Evolutionary conservation across 306 rosid genomes (phyloP).

Genomic region (Leucaena leucocephala): DNA sequence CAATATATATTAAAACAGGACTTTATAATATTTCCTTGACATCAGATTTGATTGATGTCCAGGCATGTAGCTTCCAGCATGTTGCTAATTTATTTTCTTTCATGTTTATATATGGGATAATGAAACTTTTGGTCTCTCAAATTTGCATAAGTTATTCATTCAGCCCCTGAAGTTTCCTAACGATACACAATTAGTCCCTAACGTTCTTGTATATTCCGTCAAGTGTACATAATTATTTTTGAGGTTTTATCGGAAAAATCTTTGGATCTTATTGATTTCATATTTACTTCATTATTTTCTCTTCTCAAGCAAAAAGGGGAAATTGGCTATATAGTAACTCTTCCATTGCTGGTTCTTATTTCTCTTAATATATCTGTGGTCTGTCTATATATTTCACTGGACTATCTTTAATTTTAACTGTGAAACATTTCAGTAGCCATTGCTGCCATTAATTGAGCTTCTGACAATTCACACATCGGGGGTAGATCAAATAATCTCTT

Average conservation of each 20-base stretch:
- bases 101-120: no score
- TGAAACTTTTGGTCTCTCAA: no score
- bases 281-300: conserved; percentile 4
- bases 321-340: background rate
- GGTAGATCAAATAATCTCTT: background rate
- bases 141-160: no score
- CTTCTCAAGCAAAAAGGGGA: background rate
- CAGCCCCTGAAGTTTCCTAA: background rate
- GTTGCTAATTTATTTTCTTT: background rate
- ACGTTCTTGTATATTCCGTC: background rate
- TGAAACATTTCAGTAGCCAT: background rate
- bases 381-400: background rate
- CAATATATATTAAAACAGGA: background rate
- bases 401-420: background rate
- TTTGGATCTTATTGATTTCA: background rate
- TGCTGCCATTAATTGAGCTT: conserved; percentile 4
- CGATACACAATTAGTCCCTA: background rate
- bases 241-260: background rate
- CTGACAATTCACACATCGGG: background rate
- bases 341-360: background rate
- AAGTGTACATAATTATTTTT: background rate
- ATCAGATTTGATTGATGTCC: conserved; percentile 20
- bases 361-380: background rate
- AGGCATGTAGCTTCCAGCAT: conserved; percentile 14
- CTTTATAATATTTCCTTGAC: conserved; percentile 8